These are phyloP conservation scores for Penicillium turbatum DNA, from an alignment of 495 filamentous ascomycete genomes.

Conservation along the genomic window DNA sequence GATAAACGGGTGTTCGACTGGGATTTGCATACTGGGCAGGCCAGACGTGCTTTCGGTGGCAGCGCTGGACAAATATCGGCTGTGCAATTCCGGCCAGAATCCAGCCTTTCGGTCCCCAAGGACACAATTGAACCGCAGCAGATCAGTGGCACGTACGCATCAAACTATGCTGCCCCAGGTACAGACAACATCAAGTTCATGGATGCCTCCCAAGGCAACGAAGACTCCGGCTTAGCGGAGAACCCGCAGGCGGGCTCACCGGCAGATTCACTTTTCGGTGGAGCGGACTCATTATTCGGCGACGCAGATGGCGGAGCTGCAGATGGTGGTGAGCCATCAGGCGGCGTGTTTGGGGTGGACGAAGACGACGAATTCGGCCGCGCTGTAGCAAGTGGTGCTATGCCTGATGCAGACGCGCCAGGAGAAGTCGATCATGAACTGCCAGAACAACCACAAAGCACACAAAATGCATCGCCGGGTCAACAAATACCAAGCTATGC, in stretches of 20 bases:
- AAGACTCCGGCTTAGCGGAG: conserved; percentile 28
- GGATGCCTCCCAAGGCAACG: conserved; percentile 45
- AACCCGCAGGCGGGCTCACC: conserved; percentile 59
- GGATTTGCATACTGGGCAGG: conserved; percentile 86
- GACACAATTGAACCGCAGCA: conserved; percentile 57
- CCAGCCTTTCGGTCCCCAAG: conserved; percentile 66
- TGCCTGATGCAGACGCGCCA: conserved; percentile 35
- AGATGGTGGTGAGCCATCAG: conserved; percentile 52
- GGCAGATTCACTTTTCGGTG: conserved; percentile 62
- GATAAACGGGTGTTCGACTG: conserved; percentile 91
- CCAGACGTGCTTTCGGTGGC: conserved; percentile 67
- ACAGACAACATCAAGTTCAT: conserved; percentile 32
- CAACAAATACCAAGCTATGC: conserved; percentile 9
- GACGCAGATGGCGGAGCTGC: conserved; percentile 58
- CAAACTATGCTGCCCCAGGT: conserved; percentile 52
- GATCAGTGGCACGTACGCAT: conserved; percentile 63
- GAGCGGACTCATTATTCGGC: conserved; percentile 70
- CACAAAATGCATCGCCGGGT: background rate
- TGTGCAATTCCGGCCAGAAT: conserved; percentile 79
- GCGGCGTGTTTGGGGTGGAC: conserved; percentile 62
- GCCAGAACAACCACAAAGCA: conserved; percentile 12
- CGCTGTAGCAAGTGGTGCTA: conserved; percentile 62
- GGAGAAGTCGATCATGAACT: conserved; percentile 30
- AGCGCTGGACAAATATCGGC: conserved; percentile 81
- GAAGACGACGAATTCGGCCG: conserved; percentile 85